Evolutionary conservation across 768 basidiomycete species (phyloP).

Genomic region (Sporobolomyces phaffii): DNA sequence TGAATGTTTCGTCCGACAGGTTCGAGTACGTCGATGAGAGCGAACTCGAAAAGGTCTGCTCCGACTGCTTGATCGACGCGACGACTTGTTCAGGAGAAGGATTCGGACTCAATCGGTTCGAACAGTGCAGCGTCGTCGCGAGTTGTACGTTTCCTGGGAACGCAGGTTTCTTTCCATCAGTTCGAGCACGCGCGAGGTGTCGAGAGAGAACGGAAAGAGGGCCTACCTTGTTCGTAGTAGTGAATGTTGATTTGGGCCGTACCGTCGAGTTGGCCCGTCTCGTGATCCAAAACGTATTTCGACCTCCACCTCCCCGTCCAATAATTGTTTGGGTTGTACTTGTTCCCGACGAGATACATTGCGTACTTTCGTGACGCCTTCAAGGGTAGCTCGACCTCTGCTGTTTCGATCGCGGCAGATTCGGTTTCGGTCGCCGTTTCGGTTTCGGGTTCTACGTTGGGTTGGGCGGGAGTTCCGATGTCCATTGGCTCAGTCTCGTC

Average conservation of each 20-base stretch:
- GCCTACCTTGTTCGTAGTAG: slow-evolving; percentile 84
- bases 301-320: slow-evolving; percentile 98
- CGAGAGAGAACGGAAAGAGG: neutral
- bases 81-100: slow-evolving; percentile 65
- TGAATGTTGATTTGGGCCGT: slow-evolving; percentile 81
- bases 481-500: slow-evolving; percentile 15
- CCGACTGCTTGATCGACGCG: slow-evolving; percentile 65
- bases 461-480: neutral
- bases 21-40: slow-evolving; percentile 77
- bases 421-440: slow-evolving; percentile 39
- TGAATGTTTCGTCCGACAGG: slow-evolving; percentile 91
- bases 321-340: slow-evolving; percentile 87
- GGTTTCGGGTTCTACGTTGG: neutral
- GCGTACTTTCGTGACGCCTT: slow-evolving; percentile 50
- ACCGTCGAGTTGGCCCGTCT: slow-evolving; percentile 53
- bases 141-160: slow-evolving; percentile 77
- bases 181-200: neutral
- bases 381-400: neutral
- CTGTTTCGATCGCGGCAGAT: neutral
- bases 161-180: too few relatives aligned
- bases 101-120: slow-evolving; percentile 52
- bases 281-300: slow-evolving; percentile 68
- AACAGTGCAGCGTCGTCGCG: slow-evolving; percentile 62
- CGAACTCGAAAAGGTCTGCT: slow-evolving; percentile 73
- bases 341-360: slow-evolving; percentile 85